Evolutionary conservation across 2,329 filamentous ascomycete genomes (phyloP), one percentile per base, ranked within the genome.

Genomic region (Botrytis paeoniae): DNA sequence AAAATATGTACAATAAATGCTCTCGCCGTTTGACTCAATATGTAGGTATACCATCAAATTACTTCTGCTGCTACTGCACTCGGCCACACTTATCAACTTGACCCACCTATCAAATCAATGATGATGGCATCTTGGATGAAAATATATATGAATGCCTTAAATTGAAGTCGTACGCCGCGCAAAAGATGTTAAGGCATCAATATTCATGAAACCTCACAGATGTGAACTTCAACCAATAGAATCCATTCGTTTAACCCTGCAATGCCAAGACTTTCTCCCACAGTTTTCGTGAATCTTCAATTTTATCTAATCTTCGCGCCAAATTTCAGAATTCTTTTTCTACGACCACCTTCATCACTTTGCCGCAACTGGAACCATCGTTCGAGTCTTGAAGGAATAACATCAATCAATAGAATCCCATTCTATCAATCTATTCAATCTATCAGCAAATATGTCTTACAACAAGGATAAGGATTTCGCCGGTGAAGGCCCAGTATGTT

Each of bases 401-500:
- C 29, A 59, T 62, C 81, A 81, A 82, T 77, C 82, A 85, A 60
- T 41, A 71, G 63, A 51, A 57, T 66, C 48, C 51, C 45, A 71
- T 65, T 66, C 70, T 59, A 57, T 68, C 70, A 22, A 59, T 59
- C 29, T 45, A 60, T 68, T 63, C 37, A 71, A 54, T n/a, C 69
- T 35, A 66, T 66, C 62, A 43, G 62, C 29, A 43, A 92, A 86
- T 79, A 97, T 97, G 93, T 96, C 94, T 86, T 96, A 93, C 91
- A 89, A 97, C 86, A 97, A 98, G 91, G 95, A 97, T 86, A 97
- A 98, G 91, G 78, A 95, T 82, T 92, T 93, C 85, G 92, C 78
- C 87, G 95, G 79, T 87, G 95, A 97, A 85, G 91, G 91, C 85
- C 93, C 93, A 83, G 90, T 92, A 88, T 80, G 89, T 89, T 77